Conservation (phyloP, 2,329 filamentous ascomycete species). For the Xylariaceae sp. region DNA sequence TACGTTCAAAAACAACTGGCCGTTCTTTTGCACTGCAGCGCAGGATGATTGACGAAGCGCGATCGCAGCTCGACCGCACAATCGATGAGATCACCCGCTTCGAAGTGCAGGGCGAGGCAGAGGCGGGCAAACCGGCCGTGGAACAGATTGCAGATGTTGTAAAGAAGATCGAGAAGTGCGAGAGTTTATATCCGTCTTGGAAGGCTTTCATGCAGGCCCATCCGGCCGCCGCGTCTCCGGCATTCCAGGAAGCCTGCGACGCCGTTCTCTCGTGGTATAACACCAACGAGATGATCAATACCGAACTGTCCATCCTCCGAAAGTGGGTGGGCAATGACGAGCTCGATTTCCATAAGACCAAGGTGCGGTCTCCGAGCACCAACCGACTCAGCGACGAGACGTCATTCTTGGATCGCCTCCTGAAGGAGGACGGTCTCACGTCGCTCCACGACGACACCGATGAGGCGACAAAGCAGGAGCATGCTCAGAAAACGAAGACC, state of each 20-base stretch:
- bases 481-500: conserved; percentile 36
- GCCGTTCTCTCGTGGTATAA: conserved; percentile 95
- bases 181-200: conserved; percentile 78
- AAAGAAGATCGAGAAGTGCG: conserved; percentile 82
- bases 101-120: conserved; percentile 86
- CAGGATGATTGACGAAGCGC: conserved; percentile 81
- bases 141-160: conserved; percentile 90
- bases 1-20: conserved; percentile 78
- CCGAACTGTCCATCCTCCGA: conserved; percentile 82
- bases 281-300: conserved; percentile 93
- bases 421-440: conserved; percentile 93
- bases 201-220: conserved; percentile 68
- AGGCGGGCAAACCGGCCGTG: conserved; percentile 79
- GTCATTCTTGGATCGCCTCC: conserved; percentile 86
- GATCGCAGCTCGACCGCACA: conserved; percentile 63
- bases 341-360: conserved; percentile 78
- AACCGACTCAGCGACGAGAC: conserved; percentile 81
- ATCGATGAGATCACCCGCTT: conserved; percentile 91
- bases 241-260: conserved; percentile 78
- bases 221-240: conserved; percentile 67
- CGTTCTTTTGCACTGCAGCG: conserved; percentile 78
- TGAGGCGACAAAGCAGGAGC: conserved; percentile 31
- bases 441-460: conserved; percentile 72
- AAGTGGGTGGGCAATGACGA: conserved; percentile 97
- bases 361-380: conserved; percentile 60